These are phyloP conservation scores for Yamadazyma diospyri DNA, from an alignment of 1,139 yeast species.

Conservation along the genomic window DNA sequence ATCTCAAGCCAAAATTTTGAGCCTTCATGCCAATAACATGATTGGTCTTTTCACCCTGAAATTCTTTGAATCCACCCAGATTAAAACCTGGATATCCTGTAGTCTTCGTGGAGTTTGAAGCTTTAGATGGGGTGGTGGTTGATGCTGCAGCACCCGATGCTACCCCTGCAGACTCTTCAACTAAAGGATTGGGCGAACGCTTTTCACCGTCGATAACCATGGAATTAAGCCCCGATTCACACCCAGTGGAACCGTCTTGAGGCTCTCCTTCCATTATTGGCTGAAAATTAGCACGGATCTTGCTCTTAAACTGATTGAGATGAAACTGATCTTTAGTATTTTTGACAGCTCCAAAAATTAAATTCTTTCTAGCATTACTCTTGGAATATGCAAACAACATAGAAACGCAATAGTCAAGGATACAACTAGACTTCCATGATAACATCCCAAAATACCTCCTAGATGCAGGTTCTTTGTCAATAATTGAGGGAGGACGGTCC, in stretches of 20 bases:
- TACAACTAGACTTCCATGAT: slow-evolving; percentile 32
- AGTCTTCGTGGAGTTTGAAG: background rate
- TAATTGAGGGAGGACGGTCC: slow-evolving; percentile 3
- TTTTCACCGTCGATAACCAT: no score
- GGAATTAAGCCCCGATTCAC: background rate
- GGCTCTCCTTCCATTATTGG: slow-evolving; percentile 2
- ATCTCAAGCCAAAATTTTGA: slow-evolving; percentile 30
- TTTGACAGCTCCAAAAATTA: slow-evolving; percentile 5
- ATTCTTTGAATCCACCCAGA: background rate
- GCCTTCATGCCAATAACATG: slow-evolving; percentile 2
- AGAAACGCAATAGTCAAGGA: slow-evolving; percentile 18
- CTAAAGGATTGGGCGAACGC: no score
- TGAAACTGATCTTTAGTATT: slow-evolving; percentile 6
- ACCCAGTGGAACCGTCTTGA: background rate
- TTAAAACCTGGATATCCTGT: no score
- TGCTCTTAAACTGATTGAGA: slow-evolving; percentile 4
- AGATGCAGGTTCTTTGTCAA: slow-evolving; percentile 5
- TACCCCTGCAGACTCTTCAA: background rate
- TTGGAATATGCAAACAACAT: slow-evolving; percentile 5
- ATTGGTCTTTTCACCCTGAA: background rate
- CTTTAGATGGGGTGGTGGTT: background rate
- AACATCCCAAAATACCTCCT: slow-evolving; percentile 33
- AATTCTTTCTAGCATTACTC: slow-evolving; percentile 4
- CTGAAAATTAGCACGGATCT: slow-evolving; percentile 5
- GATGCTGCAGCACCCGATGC: background rate